Base-by-base conservation (phyloP, 805 yeast genomes). In the Saccharomycopsis guyanensis region DNA sequence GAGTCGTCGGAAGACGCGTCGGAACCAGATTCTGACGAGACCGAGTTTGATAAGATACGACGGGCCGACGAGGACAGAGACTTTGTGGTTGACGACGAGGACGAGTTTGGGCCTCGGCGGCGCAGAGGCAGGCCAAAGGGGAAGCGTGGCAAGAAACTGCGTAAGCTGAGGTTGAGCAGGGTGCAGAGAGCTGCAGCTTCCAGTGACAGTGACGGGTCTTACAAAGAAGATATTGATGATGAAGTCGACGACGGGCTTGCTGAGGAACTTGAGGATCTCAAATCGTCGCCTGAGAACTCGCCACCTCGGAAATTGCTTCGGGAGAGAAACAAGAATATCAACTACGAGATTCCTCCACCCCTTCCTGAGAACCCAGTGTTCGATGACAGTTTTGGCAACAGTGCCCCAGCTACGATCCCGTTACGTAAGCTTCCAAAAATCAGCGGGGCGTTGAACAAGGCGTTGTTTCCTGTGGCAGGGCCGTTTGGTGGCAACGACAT, bases 401-500 rank as follows among this genome's bases (percentile, higher is more conserved):
- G 41, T 64, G 6, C 5, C 25, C 29, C 10, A 20, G 8, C 6
- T 13, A 63, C 65, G 25, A 65, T 72, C 15, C 67, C 72, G 53
- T 57, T 63, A 13, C 60, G 62, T 12, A 55, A 66, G 38, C 62
- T 71, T 35, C 63, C 66, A n/a, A 64, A 70, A 16, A 58, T 65
- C 4, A 59, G 68, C 15, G 59, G 58, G 44, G 76, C 75, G 38
- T 75, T 72, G 23, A 60, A 83, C 35, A 73, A 88, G 57, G 73
- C 95, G 35, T 66, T 93, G 33, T 89, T 85, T 58, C 95, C 96
- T 4, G 91, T 96, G 0, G 87, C 88, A 13, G 98, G 98, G 0
- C 98, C 98, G 1, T 91, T 91, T 69, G 98, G 98, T 24, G 98
- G 98, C 19, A 82, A 91, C 51, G 97, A 91, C 59, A 95, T 87